Evolutionary conservation across 345 rosid species (phyloP).

Genomic region (Adansonia digitata): DNA sequence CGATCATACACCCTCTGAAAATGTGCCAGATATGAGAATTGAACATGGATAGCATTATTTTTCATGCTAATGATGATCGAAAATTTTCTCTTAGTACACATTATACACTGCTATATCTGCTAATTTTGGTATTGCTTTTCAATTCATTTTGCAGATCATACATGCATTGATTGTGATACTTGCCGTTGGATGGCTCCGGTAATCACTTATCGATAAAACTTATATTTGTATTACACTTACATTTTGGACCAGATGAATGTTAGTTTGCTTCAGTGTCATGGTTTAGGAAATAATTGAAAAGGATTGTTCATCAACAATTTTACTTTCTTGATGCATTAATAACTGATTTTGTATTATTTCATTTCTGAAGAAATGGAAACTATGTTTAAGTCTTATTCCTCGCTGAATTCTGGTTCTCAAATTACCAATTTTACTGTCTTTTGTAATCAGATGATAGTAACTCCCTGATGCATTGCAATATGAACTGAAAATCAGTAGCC

Average conservation of each 20-base stretch:
- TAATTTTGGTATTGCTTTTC: conserved; percentile 3
- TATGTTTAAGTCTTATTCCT: neutral
- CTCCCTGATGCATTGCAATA: neutral
- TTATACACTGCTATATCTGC: neutral
- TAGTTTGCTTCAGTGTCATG: neutral
- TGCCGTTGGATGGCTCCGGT: conserved; percentile 86
- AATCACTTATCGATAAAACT: neutral
- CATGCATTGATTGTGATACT: conserved; percentile 68
- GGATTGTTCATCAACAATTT: neutral
- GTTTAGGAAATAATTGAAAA: neutral
- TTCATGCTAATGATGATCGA: no score
- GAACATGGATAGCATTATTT: no score
- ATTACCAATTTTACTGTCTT: neutral
- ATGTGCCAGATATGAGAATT: no score
- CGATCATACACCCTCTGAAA: no score
- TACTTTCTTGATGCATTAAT: neutral
- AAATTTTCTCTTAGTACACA: neutral
- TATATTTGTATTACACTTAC: neutral
- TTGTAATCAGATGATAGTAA: neutral
- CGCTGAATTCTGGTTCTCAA: neutral
- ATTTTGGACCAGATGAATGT: neutral
- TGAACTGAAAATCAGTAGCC: neutral
- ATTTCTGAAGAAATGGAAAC: neutral
- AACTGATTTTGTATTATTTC: neutral
- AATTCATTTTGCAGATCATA: conserved; percentile 33